Percentiles rank a stretch among this genome's conserved stretches.
These are phyloP conservation scores for Fusarium nygamai DNA, from an alignment of 2,329 filamentous ascomycete genomes.

Conservation along the genomic window DNA sequence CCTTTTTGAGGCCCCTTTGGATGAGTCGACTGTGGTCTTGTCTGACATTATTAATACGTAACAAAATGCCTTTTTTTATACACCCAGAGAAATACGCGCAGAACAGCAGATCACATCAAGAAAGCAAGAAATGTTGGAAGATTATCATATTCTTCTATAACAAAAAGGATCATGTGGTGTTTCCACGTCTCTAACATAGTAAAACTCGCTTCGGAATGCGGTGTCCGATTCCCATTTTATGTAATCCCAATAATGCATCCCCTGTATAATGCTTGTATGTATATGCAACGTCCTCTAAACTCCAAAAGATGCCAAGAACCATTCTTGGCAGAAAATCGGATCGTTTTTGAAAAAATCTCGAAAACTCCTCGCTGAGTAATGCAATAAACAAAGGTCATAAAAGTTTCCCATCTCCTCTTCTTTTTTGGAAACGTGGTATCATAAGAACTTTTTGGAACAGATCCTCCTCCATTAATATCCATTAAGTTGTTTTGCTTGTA, in stretches of 20 bases:
- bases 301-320: slow-evolving; percentile 20
- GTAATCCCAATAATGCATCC: slow-evolving; percentile 12
- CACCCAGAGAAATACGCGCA: background rate
- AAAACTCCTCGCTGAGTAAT: slow-evolving; percentile 42
- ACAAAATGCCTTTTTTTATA: background rate
- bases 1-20: background rate
- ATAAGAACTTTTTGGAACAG: slow-evolving; percentile 25
- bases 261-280: background rate
- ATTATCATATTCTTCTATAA: slow-evolving; percentile 14
- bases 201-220: slow-evolving; percentile 24
- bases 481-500: slow-evolving; percentile 23
- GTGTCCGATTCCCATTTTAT: slow-evolving; percentile 20
- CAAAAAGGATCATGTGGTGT: background rate
- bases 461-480: slow-evolving; percentile 33
- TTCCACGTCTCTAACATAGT: slow-evolving; percentile 25
- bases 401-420: slow-evolving; percentile 19
- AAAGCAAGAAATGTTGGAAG: slow-evolving; percentile 4
- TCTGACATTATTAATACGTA: background rate
- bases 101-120: background rate
- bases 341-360: slow-evolving; percentile 23
- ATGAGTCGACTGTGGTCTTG: slow-evolving; percentile 27
- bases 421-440: slow-evolving; percentile 27
- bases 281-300: slow-evolving; percentile 12
- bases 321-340: slow-evolving; percentile 2
- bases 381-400: slow-evolving; percentile 26